phyloP scores from a whole-genome alignment of 148 eudicot genomes.

The Rhododendron molle region DNA sequence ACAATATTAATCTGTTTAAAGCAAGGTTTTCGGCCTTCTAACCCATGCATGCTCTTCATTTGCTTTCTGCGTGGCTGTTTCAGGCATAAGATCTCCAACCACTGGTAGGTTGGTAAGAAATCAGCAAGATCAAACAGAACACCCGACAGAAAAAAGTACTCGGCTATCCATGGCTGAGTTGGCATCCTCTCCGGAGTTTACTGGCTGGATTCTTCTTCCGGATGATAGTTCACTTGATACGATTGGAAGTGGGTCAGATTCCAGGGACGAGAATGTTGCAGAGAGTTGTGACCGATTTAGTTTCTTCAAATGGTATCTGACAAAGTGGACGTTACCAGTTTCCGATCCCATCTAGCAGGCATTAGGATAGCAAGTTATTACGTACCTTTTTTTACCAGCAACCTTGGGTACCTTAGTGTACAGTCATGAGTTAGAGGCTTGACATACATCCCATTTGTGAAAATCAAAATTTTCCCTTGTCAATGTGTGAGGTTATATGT shows the following conservation, averaged over 20 bases:
- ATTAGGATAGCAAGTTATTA: neutral
- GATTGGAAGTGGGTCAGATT: constrained; percentile 60
- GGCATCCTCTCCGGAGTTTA: constrained; percentile 69
- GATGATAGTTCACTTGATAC: constrained; percentile 51
- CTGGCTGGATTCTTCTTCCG: constrained; percentile 58
- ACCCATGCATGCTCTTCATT: neutral
- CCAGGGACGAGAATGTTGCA: constrained; percentile 39
- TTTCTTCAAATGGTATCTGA: constrained; percentile 20
- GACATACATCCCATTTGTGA: neutral
- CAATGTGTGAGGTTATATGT: neutral
- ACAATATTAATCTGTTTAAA: neutral
- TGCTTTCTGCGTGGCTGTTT: neutral
- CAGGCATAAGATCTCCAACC: constrained; percentile 41
- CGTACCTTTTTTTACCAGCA: neutral
- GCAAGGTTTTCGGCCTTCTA: neutral
- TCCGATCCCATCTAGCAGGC: neutral
- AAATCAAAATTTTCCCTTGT: neutral
- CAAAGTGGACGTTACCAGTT: constrained; percentile 1
- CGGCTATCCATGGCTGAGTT: constrained; percentile 51
- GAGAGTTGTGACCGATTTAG: constrained; percentile 18
- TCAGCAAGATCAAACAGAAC: constrained; percentile 38
- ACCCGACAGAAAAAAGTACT: constrained; percentile 53
- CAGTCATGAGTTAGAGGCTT: neutral
- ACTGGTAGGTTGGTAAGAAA: constrained; percentile 11
- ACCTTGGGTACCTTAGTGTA: neutral